Evolutionary conservation across 2,329 filamentous ascomycete genomes (phyloP).

Genomic region (Onygenales sp.): DNA sequence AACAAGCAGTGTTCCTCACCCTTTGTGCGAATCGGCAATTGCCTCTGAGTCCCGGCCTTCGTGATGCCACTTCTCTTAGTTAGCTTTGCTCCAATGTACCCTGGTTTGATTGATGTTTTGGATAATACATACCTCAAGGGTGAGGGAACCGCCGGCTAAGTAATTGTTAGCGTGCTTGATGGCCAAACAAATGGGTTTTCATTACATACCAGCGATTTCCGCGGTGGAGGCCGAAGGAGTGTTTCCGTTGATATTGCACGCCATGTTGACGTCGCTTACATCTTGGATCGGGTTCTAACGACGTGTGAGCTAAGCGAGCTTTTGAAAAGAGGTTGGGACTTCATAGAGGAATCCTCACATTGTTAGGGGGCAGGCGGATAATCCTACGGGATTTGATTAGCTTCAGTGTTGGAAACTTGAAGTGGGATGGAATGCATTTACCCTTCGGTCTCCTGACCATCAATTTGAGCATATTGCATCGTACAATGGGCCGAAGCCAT

Average conservation of each 20-base stretch:
- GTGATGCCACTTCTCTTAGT: not conserved
- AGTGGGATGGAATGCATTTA: not conserved
- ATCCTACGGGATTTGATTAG: not conserved
- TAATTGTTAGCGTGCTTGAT: not conserved
- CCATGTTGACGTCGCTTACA: constrained; percentile 5
- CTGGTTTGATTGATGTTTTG: not conserved
- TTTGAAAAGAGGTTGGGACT: not conserved
- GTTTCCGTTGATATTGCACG: constrained; percentile 11
- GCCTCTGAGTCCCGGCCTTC: not conserved
- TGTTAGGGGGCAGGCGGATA: not conserved
- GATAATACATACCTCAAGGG: not conserved
- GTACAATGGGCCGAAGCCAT: not conserved
- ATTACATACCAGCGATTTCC: constrained; percentile 6
- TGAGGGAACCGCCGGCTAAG: not conserved
- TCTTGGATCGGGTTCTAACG: constrained; percentile 7
- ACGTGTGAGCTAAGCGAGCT: not conserved
- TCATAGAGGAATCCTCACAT: not conserved
- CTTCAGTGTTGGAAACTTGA: not conserved
- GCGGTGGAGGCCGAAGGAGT: constrained; percentile 5
- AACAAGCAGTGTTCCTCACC: not conserved
- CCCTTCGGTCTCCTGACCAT: not conserved
- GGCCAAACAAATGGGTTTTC: constrained; percentile 7
- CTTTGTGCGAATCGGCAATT: constrained; percentile 1
- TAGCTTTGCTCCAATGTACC: not conserved
- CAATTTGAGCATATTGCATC: not conserved